A percentile compares a stretch with the other conserved stretches of the same genome.
These are phyloP conservation scores for Neocatenulostroma microsporum DNA, from an alignment of 2,329 filamentous ascomycete genomes.

Conservation along the genomic window DNA sequence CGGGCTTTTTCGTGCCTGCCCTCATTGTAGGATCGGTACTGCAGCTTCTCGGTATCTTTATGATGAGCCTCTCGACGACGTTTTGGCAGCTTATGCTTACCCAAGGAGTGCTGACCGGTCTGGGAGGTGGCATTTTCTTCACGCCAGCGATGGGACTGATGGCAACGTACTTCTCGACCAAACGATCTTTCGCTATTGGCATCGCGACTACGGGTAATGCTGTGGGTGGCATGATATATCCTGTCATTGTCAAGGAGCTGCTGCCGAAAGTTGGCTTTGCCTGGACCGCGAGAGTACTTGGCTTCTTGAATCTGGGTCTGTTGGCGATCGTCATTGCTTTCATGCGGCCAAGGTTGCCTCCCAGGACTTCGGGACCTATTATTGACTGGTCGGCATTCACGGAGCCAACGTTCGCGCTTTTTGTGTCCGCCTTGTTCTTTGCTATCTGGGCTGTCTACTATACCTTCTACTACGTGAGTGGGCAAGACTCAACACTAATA, in stretches of 20 bases:
- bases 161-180: slow-evolving; percentile 31
- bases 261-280: slow-evolving; percentile 54
- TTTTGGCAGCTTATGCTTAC: slow-evolving; percentile 44
- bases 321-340: slow-evolving; percentile 30
- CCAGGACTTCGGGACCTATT: slow-evolving; percentile 35
- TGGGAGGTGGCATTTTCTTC: slow-evolving; percentile 39
- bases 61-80: slow-evolving; percentile 33
- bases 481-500: too few relatives aligned
- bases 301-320: slow-evolving; percentile 49
- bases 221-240: slow-evolving; percentile 57
- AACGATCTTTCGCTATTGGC: slow-evolving; percentile 29
- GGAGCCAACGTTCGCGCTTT: slow-evolving; percentile 35
- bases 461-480: slow-evolving; percentile 39
- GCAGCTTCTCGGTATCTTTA: slow-evolving; percentile 37
- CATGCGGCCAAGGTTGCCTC: slow-evolving; percentile 37
- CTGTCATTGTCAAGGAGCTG: slow-evolving; percentile 46
- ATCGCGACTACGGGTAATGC: slow-evolving; percentile 52
- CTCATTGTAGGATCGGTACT: slow-evolving; percentile 32
- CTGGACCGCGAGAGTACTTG: slow-evolving; percentile 58
- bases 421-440: slow-evolving; percentile 26
- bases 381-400: slow-evolving; percentile 36
- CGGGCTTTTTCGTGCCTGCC: slow-evolving; percentile 34
- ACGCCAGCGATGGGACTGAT: slow-evolving; percentile 31
- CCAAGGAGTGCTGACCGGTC: slow-evolving; percentile 41
- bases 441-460: slow-evolving; percentile 32